Evolutionary conservation across 2,329 filamentous ascomycete genomes (phyloP).

Genomic region (Seiridium cupressi): DNA sequence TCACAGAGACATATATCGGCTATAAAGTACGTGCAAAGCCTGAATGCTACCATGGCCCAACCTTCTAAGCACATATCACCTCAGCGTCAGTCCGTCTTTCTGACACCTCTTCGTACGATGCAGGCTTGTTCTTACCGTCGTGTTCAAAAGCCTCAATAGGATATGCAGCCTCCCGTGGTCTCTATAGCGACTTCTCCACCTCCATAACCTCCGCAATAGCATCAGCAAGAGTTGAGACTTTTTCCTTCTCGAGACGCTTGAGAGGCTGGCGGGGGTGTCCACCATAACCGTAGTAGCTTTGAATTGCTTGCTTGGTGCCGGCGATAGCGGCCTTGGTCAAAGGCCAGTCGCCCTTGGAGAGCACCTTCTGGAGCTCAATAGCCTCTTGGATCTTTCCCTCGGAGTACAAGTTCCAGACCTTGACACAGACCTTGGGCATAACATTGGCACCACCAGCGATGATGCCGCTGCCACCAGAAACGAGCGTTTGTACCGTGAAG

Average conservation of each 20-base stretch:
- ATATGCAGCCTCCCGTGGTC: no score
- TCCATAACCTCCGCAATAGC: conserved; percentile 64
- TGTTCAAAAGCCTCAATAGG: no score
- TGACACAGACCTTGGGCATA: conserved; percentile 77
- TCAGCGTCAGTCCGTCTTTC: no score
- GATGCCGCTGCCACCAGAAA: conserved; percentile 77
- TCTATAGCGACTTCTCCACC: conserved; percentile 54
- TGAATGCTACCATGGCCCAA: no score
- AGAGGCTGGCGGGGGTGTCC: conserved; percentile 72
- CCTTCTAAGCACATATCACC: no score
- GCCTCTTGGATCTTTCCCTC: conserved; percentile 75
- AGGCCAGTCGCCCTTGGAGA: conserved; percentile 79
- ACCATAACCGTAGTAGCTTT: conserved; percentile 80
- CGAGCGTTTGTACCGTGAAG: conserved; percentile 79
- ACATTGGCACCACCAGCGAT: conserved; percentile 86
- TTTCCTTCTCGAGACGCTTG: conserved; percentile 60
- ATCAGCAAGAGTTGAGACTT: conserved; percentile 50
- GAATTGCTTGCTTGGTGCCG: conserved; percentile 81
- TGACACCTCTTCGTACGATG: no score
- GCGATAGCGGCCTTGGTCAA: conserved; percentile 80
- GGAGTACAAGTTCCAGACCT: conserved; percentile 73
- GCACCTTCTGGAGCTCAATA: conserved; percentile 70
- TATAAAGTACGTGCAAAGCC: no score
- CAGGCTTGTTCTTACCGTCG: no score
- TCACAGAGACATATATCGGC: no score